phyloP scores from a whole-genome alignment of 345 rosid species.

The Salix caprea region DNA sequence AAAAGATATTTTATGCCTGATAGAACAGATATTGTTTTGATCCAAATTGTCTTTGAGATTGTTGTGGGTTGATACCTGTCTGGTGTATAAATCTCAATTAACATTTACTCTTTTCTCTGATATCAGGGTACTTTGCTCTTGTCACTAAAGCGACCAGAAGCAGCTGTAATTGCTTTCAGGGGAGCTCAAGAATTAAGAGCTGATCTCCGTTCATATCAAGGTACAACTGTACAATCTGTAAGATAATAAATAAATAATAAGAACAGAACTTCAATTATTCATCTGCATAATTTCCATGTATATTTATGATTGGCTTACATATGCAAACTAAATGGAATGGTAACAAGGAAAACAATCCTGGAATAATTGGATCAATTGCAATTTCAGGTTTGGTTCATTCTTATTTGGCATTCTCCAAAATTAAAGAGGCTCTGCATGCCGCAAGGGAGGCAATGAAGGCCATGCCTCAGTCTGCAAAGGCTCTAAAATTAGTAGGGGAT shows the following conservation, averaged over 20 bases:
- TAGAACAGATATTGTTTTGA: constrained; percentile 10
- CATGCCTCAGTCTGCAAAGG: constrained; percentile 98
- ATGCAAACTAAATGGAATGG: background rate
- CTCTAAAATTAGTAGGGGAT: constrained; percentile 93
- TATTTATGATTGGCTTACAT: background rate
- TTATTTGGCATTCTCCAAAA: constrained; percentile 78
- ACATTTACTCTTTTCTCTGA: constrained; percentile 2
- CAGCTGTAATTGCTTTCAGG: constrained; percentile 84
- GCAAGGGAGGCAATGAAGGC: constrained; percentile 99
- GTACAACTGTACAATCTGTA: constrained; percentile 30
- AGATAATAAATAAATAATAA: background rate
- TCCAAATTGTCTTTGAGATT: constrained; percentile 7
- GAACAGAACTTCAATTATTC: constrained; percentile 7
- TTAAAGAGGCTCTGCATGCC: constrained; percentile 86
- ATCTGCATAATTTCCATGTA: constrained; percentile 3
- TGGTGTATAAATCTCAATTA: background rate
- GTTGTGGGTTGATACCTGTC: background rate
- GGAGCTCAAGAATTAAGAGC: constrained; percentile 94
- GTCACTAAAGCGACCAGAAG: constrained; percentile 75
- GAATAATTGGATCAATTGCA: constrained; percentile 14
- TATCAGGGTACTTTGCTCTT: constrained; percentile 80
- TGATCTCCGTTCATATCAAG: constrained; percentile 98
- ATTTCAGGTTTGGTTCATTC: constrained; percentile 91
- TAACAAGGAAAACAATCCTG: constrained; percentile 3
- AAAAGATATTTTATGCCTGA: constrained; percentile 19